Evolutionary conservation across 495 filamentous ascomycete species (phyloP), one percentile per base, ranked within the genome.

Genomic region (Penicillium flavigenum): DNA sequence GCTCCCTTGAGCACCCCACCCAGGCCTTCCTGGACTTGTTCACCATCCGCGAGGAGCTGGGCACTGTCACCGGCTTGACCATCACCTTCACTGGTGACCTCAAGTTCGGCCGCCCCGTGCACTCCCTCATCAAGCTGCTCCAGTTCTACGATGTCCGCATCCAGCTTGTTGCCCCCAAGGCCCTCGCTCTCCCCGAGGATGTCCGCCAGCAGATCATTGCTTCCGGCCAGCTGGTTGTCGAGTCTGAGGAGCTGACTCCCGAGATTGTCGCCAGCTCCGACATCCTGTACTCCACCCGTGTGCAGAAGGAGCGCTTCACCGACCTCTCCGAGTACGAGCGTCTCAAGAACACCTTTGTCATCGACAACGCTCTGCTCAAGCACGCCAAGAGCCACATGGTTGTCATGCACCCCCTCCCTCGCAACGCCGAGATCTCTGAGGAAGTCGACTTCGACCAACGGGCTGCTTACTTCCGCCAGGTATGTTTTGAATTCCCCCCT

Each of bases 21-120:
- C 94, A 98, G 74, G 94, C 94, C 5, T 92, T 98, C 85, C 81
- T 97, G n/a, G 94, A 98, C 66, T 84, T 98, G 60, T 98, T 96
- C 81, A 98, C 94, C 38, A 97, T 98, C 71, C 87, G 95, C 53
- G 92, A 98, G 74, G 94, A 98, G 75, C 81, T 98, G 19, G 94
- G 94, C 54, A 96, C 91, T 5, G 93, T 98, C 51, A 90, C 89
- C 62, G 92, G 91, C 41, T 79, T 98, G 59, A 96, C 90, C 47
- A 93, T 98, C 70, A 98, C 94, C 51, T 98, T 98, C 71, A 83
- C 86, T 49, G 94, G 94, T 64, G 94, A 98, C 65, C 84, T 98
- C 42, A 85, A 86, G 60, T 94, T 96, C 72, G 94, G 94, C 44
- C 87, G 94, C 49, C 91, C 95, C 1, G 92, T 98, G 26, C 94